phyloP scores from a whole-genome alignment of 1,284 basidiomycete species.

The Bjerkandera adusta region DNA sequence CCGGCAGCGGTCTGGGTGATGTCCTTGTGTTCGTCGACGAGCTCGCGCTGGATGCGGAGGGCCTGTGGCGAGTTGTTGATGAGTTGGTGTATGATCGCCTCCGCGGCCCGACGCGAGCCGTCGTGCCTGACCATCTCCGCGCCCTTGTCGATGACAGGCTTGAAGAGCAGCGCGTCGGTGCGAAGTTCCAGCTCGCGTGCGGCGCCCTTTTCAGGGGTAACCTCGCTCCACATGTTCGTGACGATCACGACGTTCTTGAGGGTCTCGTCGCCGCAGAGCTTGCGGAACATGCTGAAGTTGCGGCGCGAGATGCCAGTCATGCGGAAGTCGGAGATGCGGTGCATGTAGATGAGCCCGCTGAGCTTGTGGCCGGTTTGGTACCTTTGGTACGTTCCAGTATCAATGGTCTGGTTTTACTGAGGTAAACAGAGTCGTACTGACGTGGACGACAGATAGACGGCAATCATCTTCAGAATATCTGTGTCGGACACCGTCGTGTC shows the following conservation, averaged over 20 bases:
- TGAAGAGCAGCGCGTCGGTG: constrained; percentile 17
- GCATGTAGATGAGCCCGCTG: constrained; percentile 51
- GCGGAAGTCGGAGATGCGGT: constrained; percentile 51
- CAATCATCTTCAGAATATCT: constrained; percentile 37
- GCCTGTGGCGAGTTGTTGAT: constrained; percentile 9
- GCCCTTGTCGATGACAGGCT: constrained; percentile 16
- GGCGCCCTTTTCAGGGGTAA: constrained; percentile 14
- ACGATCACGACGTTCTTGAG: constrained; percentile 47
- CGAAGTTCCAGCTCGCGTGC: constrained; percentile 7
- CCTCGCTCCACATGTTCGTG: constrained; percentile 51
- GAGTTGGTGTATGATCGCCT: constrained; percentile 11
- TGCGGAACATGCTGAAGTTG: constrained; percentile 47
- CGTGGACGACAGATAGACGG: constrained; percentile 5
- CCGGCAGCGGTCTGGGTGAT: constrained; percentile 14
- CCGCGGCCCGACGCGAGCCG: not conserved
- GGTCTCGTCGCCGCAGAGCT: constrained; percentile 45
- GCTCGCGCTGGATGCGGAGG: constrained; percentile 17
- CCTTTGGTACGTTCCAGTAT: constrained; percentile 19
- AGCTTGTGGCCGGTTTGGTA: constrained; percentile 37
- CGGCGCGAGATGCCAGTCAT: constrained; percentile 46
- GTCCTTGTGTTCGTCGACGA: constrained; percentile 17
- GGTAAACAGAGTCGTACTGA: not conserved
- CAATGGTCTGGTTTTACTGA: not conserved
- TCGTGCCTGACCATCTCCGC: constrained; percentile 5
- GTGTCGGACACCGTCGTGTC: constrained; percentile 32